A percentile compares a stretch with the other conserved stretches of the same genome.
Evolutionary conservation across 352 stramenopile genomes (phyloP).

Genomic region (Globisporangium lucens): DNA sequence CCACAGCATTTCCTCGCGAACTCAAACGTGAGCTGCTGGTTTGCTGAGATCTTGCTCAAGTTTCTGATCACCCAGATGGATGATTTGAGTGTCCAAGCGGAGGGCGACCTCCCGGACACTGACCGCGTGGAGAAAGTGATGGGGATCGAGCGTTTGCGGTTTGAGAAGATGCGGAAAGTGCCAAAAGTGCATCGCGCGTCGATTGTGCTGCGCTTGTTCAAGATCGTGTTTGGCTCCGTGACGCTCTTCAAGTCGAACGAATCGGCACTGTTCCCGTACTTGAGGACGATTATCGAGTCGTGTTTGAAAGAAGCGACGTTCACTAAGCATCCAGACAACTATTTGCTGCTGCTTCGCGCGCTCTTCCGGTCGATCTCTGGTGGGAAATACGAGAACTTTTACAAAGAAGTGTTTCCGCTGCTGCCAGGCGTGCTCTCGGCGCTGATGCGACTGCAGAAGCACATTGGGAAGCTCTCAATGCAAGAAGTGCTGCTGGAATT

Average conservation of each 20-base stretch:
- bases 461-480: conserved; percentile 83
- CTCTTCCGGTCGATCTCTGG: conserved; percentile 96
- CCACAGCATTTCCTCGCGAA: conserved; percentile 94
- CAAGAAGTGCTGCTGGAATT: conserved; percentile 94
- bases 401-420: conserved; percentile 95
- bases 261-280: conserved; percentile 89
- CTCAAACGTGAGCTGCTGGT: conserved; percentile 92
- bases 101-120: conserved; percentile 76
- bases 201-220: conserved; percentile 92
- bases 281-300: conserved; percentile 92
- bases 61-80: conserved; percentile 95
- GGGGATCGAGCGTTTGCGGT: conserved; percentile 61
- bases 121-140: conserved; percentile 75
- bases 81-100: conserved; percentile 82
- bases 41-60: conserved; percentile 92
- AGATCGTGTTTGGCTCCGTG: conserved; percentile 96
- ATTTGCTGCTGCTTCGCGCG: conserved; percentile 91
- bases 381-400: conserved; percentile 98
- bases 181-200: conserved; percentile 71
- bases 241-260: conserved; percentile 97
- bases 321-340: conserved; percentile 92
- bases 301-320: conserved; percentile 91
- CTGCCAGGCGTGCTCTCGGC: conserved; percentile 92
- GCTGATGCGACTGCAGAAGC: conserved; percentile 91
- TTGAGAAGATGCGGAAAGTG: conserved; percentile 79